Conservation (phyloP, 2,329 filamentous ascomycete species). For the Fusarium denticulatum region DNA sequence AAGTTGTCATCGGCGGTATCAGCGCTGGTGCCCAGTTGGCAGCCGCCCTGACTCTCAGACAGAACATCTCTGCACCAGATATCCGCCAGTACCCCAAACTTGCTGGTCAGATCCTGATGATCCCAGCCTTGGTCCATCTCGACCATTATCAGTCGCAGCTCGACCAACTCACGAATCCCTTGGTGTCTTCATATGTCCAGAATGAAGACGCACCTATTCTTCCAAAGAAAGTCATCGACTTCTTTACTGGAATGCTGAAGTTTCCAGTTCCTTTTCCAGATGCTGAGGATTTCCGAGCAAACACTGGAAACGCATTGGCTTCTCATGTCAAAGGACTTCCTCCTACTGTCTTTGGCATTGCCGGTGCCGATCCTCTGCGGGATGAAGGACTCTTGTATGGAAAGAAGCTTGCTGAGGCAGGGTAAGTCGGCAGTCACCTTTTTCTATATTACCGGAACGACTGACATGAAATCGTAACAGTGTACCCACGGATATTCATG, state of each 20-base stretch:
- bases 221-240: constrained; percentile 42
- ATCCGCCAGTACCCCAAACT: constrained; percentile 42
- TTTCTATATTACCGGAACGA: fast-evolving
- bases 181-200: constrained; percentile 54
- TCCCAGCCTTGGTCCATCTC: constrained; percentile 52
- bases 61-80: constrained; percentile 44
- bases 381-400: constrained; percentile 61
- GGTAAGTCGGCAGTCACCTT: constrained; percentile 45
- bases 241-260: constrained; percentile 45
- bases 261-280: constrained; percentile 29
- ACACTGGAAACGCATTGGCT: constrained; percentile 44
- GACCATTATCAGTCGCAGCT: constrained; percentile 40
- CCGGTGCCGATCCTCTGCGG: constrained; percentile 58
- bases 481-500: constrained; percentile 57
- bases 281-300: constrained; percentile 50
- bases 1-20: constrained; percentile 58
- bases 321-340: constrained; percentile 54
- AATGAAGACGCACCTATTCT: constrained; percentile 61
- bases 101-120: constrained; percentile 62
- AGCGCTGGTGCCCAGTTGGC: constrained; percentile 58
- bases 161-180: constrained; percentile 47
- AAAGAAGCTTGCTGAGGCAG: constrained; percentile 54
- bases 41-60: constrained; percentile 51
- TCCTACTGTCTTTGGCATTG: constrained; percentile 56
- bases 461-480: constrained; percentile 35